These are phyloP conservation scores for Aspergillus leporis DNA, from an alignment of 495 filamentous ascomycete species.

Conservation along the genomic window DNA sequence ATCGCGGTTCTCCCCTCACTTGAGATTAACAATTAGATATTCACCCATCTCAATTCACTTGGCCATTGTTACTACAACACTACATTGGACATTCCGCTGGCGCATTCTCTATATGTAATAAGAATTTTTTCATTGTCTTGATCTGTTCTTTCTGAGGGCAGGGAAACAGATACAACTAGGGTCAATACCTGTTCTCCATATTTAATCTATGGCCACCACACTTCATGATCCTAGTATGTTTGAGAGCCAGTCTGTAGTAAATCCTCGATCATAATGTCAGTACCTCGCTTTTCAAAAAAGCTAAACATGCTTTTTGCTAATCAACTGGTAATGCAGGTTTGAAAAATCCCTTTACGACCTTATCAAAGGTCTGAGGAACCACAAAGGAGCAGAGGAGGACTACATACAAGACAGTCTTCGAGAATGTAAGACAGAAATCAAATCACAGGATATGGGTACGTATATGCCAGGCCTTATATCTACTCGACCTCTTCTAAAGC, in stretches of 20 bases:
- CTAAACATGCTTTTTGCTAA: not conserved
- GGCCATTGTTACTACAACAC: too few relatives aligned
- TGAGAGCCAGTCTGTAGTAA: not conserved
- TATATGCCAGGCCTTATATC: not conserved
- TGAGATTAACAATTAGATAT: too few relatives aligned
- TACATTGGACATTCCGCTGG: too few relatives aligned
- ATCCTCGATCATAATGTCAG: constrained; percentile 17
- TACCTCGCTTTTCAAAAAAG: not conserved
- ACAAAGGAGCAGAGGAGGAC: constrained; percentile 89
- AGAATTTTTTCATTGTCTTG: too few relatives aligned
- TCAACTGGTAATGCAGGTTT: constrained; percentile 63
- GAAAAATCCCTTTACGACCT: constrained; percentile 99
- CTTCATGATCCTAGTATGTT: not conserved
- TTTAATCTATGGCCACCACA: not conserved
- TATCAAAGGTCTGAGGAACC: constrained; percentile 89
- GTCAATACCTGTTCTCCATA: too few relatives aligned
- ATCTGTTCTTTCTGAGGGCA: too few relatives aligned
- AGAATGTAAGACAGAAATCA: constrained; percentile 92
- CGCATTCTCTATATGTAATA: too few relatives aligned
- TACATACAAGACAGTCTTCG: constrained; percentile 88
- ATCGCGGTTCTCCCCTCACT: too few relatives aligned
- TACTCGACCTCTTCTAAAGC: constrained; percentile 12
- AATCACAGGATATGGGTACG: constrained; percentile 85
- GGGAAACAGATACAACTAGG: too few relatives aligned
- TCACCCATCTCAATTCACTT: too few relatives aligned